Conservation (phyloP, 2,329 filamentous ascomycete species). For the Sclerotinia minor region DNA sequence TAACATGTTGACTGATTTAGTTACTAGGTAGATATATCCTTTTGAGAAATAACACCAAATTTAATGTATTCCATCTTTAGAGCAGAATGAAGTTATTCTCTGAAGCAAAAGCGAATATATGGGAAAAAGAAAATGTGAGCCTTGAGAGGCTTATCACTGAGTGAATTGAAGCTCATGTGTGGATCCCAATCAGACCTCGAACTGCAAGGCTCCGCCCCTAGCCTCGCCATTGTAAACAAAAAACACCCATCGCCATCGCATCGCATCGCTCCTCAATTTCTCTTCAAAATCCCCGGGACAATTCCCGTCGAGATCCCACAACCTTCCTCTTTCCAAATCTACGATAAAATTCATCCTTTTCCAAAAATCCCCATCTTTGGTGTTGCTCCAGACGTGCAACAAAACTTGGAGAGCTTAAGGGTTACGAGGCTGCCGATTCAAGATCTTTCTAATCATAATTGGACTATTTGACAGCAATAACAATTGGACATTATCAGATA, state of each 20-base stretch:
- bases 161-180: constrained; percentile 12
- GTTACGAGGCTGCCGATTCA: neutral
- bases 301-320: neutral
- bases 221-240: constrained; percentile 15
- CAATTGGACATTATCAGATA: neutral
- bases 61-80: neutral
- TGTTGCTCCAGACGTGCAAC: constrained; percentile 12
- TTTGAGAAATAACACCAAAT: neutral
- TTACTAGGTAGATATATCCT: neutral
- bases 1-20: neutral
- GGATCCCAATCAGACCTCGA: neutral
- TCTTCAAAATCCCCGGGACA: neutral
- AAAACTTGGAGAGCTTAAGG: neutral
- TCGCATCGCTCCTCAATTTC: neutral
- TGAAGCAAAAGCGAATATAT: neutral
- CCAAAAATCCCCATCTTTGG: neutral
- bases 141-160: constrained; percentile 4
- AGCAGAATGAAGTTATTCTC: neutral
- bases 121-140: neutral
- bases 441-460: neutral
- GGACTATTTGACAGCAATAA: neutral
- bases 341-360: neutral
- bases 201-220: constrained; percentile 12
- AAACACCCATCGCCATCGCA: neutral
- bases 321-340: neutral